These are phyloP conservation scores for Vigna angularis DNA, from an alignment of 306 rosid genomes.

Conservation along the genomic window DNA sequence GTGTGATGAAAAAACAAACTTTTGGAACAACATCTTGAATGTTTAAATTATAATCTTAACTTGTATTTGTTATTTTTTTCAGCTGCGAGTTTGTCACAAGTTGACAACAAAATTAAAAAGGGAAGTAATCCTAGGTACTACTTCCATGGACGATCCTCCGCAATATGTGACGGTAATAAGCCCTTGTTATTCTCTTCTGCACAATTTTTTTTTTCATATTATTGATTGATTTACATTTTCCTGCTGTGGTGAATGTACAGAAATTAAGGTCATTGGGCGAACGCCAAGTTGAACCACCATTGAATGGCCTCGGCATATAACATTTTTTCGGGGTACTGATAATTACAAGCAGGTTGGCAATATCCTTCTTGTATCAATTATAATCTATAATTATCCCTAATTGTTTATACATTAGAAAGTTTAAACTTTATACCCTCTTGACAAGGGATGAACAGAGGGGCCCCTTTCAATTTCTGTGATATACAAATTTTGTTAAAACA, in stretches of 20 bases:
- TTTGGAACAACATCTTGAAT: conserved; percentile 19
- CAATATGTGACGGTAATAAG: conserved; percentile 75
- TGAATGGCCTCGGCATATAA: conserved; percentile 55
- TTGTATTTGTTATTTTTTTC: conserved; percentile 39
- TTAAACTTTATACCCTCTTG: conserved; percentile 27
- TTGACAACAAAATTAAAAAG: conserved; percentile 82
- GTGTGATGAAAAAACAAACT: conserved; percentile 23
- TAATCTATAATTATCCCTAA: conserved; percentile 11
- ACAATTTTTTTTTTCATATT: background rate
- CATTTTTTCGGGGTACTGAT: conserved; percentile 19
- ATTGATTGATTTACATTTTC: conserved; percentile 36
- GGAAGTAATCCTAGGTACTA: conserved; percentile 86
- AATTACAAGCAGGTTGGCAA: conserved; percentile 33
- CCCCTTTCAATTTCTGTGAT: background rate
- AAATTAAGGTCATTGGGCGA: conserved; percentile 75
- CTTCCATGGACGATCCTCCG: conserved; percentile 78
- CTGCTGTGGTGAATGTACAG: conserved; percentile 55
- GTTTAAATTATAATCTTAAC: conserved; percentile 35
- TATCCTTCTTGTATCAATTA: conserved; percentile 33
- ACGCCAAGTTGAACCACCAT: background rate
- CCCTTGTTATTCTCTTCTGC: conserved; percentile 23
- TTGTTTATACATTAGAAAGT: conserved; percentile 36
- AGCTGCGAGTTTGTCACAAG: conserved; percentile 96
- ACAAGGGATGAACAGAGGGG: conserved; percentile 14
- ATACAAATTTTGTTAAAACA: conserved; percentile 34